A percentile compares a stretch with the other conserved stretches of the same genome.
Conservation (phyloP, 2,329 filamentous ascomycete genomes). For the Aspergillus luchuensis region DNA sequence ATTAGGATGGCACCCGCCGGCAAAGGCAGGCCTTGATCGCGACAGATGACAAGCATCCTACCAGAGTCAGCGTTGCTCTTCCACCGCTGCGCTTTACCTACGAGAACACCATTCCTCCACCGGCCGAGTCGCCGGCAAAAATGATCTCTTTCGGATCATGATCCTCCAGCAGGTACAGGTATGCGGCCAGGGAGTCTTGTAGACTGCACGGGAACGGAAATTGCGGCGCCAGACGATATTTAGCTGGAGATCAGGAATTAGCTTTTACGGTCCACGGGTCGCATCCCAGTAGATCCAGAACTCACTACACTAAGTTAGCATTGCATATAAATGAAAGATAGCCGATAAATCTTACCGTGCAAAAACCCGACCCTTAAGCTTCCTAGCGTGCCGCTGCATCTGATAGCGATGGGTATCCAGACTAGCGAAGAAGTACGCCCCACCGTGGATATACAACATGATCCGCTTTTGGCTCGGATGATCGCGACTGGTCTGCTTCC, state of each 20-base stretch:
- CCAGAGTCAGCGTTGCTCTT: constrained; percentile 22
- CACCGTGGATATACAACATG: constrained; percentile 93
- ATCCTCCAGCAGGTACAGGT: constrained; percentile 75
- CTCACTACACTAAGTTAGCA: constrained; percentile 29
- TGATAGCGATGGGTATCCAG: constrained; percentile 98
- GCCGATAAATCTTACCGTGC: constrained; percentile 56
- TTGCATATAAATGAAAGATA: not conserved
- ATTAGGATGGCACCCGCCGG: constrained; percentile 89
- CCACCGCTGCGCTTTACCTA: constrained; percentile 26
- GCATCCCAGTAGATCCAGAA: not conserved
- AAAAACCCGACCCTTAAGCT: constrained; percentile 86
- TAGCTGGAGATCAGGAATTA: constrained; percentile 44
- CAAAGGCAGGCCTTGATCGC: constrained; percentile 79
- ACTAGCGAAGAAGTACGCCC: constrained; percentile 93
- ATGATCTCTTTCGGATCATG: constrained; percentile 82
- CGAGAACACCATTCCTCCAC: constrained; percentile 82
- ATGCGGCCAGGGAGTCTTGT: constrained; percentile 85
- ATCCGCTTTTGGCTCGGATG: constrained; percentile 66
- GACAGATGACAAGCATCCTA: constrained; percentile 72
- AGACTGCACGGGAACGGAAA: constrained; percentile 94
- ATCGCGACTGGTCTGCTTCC: constrained; percentile 55
- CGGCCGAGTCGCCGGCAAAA: constrained; percentile 88
- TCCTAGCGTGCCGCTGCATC: constrained; percentile 91
- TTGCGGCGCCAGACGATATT: constrained; percentile 86
- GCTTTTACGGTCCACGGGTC: constrained; percentile 11